Percentiles rank a stretch among this genome's conserved stretches.
Evolutionary conservation across 2,329 filamentous ascomycete species (phyloP).

Genomic region (Tympanopsis confertula): DNA sequence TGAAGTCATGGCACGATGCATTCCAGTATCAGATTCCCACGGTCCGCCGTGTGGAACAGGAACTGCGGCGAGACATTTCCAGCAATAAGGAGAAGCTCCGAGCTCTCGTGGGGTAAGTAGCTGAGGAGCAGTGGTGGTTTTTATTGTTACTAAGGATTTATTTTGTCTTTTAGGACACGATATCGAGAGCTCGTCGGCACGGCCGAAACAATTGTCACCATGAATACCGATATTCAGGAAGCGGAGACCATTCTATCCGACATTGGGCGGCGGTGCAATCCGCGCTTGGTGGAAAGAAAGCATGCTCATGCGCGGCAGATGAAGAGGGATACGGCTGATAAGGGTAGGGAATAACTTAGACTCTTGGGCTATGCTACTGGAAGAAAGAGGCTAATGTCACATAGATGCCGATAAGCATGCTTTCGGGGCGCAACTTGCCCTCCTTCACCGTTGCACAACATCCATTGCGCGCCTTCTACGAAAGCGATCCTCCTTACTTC

Average conservation of each 20-base stretch:
- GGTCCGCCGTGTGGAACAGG: conserved; percentile 50
- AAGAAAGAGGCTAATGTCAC: conserved; percentile 4
- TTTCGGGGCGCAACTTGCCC: conserved; percentile 1
- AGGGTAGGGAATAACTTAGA: conserved; percentile 13
- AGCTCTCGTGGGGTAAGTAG: conserved; percentile 48
- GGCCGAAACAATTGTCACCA: conserved; percentile 54
- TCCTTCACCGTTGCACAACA: conserved; percentile 4
- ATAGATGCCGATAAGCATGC: conserved; percentile 11
- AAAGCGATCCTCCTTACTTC: conserved; percentile 16
- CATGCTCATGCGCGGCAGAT: conserved; percentile 27
- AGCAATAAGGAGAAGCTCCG: conserved; percentile 57
- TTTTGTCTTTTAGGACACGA: conserved; percentile 31
- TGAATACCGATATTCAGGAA: conserved; percentile 46
- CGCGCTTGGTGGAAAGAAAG: conserved; percentile 39
- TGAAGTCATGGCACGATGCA: conserved; percentile 55
- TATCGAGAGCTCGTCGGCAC: conserved; percentile 57
- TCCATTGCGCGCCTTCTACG: conserved; percentile 3
- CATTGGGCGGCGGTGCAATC: conserved; percentile 49
- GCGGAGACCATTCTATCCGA: conserved; percentile 42
- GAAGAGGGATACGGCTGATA: conserved; percentile 15
- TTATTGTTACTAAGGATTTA: conserved; percentile 4
- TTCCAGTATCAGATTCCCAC: conserved; percentile 54
- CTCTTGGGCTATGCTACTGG: background rate
- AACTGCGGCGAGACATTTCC: conserved; percentile 47
- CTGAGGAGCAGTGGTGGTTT: conserved; percentile 1